Base-by-base conservation (phyloP, 345 rosid species). In the Brassica rapa region DNA sequence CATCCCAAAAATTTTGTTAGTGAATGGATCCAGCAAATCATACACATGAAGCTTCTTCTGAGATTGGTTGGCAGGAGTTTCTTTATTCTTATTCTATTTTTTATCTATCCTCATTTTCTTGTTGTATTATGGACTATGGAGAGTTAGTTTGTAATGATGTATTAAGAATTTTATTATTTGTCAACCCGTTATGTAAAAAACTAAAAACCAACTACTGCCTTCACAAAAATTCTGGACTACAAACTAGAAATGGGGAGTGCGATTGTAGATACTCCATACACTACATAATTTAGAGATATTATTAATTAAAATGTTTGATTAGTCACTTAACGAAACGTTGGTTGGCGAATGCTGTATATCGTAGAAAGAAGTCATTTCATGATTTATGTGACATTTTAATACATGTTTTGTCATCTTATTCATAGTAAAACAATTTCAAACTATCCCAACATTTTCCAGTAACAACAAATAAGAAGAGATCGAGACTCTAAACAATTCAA, bases 81-180 rank as follows among this genome's bases (percentile, higher is more conserved):
- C 21, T 61, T 68, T 32, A 14, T 32, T 23, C 37, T 63, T 25
- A 61, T 14, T 14, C 8, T 29, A 53, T 6, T 41, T 16, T 21
- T 35, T n/a, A 29, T 51, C 27, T 12, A 43, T 43, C 53, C 53
- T 12, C 74, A 3, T 43, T 49, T 61, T 57, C 25, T 21, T 76
- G 62, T 49, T 76, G 80, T 71, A 71, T 71, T 6, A 32, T 32
- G 35, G 7, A 7, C 8, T 4, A 64, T 55, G 76, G 60, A 71
- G 76, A 63, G 41, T 25, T 77, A 63, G 66, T 37, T 71, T 71
- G 81, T 77, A 77, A 35, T 64, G 71, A 16, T 64, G 59, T 63
- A 56, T 65, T 57, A 21, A 56, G 53, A 55, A 14, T 29, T 65
- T 14, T 51, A 55, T 64, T 66, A 49, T 64, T 64, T 43, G 72